Evolutionary conservation across 208 protist genomes (phyloP), one percentile per base, ranked within the genome.

Genomic region (Crithidia mellificae): DNA sequence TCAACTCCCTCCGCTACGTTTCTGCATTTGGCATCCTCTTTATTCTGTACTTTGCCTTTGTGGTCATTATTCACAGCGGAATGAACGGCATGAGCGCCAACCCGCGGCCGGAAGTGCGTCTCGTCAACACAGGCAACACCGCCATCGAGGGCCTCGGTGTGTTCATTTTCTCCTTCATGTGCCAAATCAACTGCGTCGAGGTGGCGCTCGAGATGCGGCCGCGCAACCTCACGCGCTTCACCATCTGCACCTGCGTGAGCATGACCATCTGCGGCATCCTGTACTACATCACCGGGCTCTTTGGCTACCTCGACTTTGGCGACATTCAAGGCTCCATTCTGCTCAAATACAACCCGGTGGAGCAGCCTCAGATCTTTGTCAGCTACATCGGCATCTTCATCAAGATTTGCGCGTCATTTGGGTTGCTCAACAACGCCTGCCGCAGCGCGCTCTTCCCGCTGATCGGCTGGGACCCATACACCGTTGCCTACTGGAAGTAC

Each of bases 301-400:
- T 90, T 44, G 83, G 88, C 27, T 91, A 90, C 67, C 34, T 83
- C 8, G 85, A 91, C 52, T 90, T 91, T 67, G 81, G 80, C n/a
- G 61, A 69, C 6, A 43, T 76, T 0, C 6, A 47, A 0, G 77
- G 68, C 25, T 88, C 85, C 22, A 74, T 88, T 19, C 24, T 71
- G 24, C 69, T 94, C 22, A 80, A 81, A 65, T 90, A 90, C 69
- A 82, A 87, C 59, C 82, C 86, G 17, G 41, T 75, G 6, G 20
- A 73, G 25, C 61, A 91, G 51, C 36, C 61, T 2, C 53, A 72
- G 52, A 72, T 90, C 24, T 49, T 70, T 38, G 46, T 90, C 15
- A 50, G 72, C 32, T 92, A 87, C 57, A 63, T 85, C 22, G 86
- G 80, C 0, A 67, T 92, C 43, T 68, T 86, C 27, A 63, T 94